Evolutionary conservation across 2,329 filamentous ascomycete species (phyloP).

Genomic region (Coniella lustricola): DNA sequence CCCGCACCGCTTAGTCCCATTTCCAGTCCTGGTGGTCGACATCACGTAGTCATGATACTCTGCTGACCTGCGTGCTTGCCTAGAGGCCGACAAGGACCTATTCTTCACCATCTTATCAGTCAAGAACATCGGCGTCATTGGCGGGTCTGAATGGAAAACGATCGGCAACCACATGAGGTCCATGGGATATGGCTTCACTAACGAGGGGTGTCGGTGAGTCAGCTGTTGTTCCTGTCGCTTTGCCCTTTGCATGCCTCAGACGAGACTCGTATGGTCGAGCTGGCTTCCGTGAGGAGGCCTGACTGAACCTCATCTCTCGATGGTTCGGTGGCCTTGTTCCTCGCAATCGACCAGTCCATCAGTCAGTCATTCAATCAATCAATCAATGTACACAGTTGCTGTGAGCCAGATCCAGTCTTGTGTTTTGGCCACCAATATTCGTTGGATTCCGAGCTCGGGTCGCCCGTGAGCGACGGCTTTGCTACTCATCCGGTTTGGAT

Average conservation of each 20-base stretch:
- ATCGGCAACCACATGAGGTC: constrained; percentile 55
- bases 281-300: not conserved
- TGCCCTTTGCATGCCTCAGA: constrained; percentile 1
- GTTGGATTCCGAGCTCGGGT: not conserved
- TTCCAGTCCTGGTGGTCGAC: not conserved
- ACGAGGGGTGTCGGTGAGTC: constrained; percentile 56
- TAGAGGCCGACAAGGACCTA: constrained; percentile 51
- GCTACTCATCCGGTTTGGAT: not conserved
- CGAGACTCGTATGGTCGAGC: constrained; percentile 2
- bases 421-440: too few relatives aligned
- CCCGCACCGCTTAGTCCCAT: not conserved
- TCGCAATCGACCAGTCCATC: not conserved
- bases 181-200: constrained; percentile 55
- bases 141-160: constrained; percentile 53
- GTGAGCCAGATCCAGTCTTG: too few relatives aligned
- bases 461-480: not conserved
- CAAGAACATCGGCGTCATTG: constrained; percentile 58
- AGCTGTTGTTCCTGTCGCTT: constrained; percentile 18
- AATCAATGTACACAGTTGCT: too few relatives aligned
- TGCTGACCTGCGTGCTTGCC: constrained; percentile 1
- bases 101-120: constrained; percentile 57
- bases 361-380: not conserved
- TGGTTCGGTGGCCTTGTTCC: too few relatives aligned
- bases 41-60: not conserved
- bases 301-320: too few relatives aligned